phyloP scores from a whole-genome alignment of 768 basidiomycete genomes.

The Rubroboletus pulcherrimus region DNA sequence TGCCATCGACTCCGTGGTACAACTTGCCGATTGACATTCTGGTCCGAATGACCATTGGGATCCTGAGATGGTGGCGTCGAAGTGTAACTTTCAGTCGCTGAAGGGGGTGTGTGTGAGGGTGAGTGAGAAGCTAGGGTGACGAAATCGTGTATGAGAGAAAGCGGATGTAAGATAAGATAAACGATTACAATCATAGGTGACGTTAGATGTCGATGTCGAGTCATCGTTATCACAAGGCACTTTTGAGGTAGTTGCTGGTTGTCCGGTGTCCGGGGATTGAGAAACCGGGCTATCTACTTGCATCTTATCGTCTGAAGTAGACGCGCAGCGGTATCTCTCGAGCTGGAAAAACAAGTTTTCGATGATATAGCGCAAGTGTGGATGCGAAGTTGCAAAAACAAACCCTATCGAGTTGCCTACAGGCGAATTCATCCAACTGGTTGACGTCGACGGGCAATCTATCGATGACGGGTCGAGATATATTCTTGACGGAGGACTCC shows the following conservation, averaged over 20 bases:
- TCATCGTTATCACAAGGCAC: not conserved
- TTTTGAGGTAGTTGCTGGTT: not conserved
- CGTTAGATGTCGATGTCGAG: not conserved
- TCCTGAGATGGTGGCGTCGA: slow-evolving; percentile 23
- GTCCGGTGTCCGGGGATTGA: not conserved
- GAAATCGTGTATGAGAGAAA: not conserved
- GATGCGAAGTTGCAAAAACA: slow-evolving; percentile 18
- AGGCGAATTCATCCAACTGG: slow-evolving; percentile 84
- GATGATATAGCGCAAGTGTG: not conserved
- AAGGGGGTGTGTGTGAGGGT: not conserved
- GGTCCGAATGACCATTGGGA: slow-evolving; percentile 13
- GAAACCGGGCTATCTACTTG: slow-evolving; percentile 17
- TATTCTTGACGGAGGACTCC: slow-evolving; percentile 76
- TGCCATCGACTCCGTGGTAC: slow-evolving; percentile 82
- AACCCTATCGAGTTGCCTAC: slow-evolving; percentile 81
- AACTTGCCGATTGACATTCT: slow-evolving; percentile 44
- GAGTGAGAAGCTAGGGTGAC: slow-evolving; percentile 3
- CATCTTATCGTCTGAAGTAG: slow-evolving; percentile 31
- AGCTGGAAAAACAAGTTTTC: slow-evolving; percentile 31
- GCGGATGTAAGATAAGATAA: slow-evolving; percentile 4
- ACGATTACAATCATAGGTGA: slow-evolving; percentile 1
- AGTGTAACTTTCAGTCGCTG: slow-evolving; percentile 15
- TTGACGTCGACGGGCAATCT: slow-evolving; percentile 70
- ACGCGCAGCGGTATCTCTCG: slow-evolving; percentile 46
- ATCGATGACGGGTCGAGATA: slow-evolving; percentile 79